phyloP scores from a whole-genome alignment of 768 basidiomycete genomes.

The Gelatoporia subvermispora region DNA sequence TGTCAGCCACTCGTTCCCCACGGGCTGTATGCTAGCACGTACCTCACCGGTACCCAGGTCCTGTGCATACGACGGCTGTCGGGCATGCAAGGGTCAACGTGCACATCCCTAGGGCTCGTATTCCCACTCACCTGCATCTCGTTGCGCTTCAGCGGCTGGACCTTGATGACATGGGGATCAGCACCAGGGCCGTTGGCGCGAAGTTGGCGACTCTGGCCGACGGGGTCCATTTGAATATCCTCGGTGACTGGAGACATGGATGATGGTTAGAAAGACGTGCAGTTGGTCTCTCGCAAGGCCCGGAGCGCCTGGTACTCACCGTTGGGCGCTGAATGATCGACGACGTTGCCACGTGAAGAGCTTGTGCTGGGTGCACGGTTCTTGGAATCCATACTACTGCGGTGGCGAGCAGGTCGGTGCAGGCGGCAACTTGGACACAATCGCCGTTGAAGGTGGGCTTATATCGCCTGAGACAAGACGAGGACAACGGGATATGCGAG shows the following conservation, averaged over 20 bases:
- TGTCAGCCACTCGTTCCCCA: background rate
- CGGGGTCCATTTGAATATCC: constrained; percentile 25
- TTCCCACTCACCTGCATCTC: constrained; percentile 73
- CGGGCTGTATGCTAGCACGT: constrained; percentile 1
- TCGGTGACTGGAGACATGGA: constrained; percentile 54
- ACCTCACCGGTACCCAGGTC: constrained; percentile 71
- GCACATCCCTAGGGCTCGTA: constrained; percentile 6
- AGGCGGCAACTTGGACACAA: background rate
- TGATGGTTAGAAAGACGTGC: no score
- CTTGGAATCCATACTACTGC: constrained; percentile 39
- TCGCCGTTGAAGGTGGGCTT: no score
- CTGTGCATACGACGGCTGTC: constrained; percentile 87
- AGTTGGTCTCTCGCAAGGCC: no score
- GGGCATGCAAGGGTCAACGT: constrained; percentile 6
- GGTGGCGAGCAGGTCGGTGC: background rate
- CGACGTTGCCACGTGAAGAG: constrained; percentile 53
- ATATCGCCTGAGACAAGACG: no score
- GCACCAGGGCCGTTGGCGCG: constrained; percentile 9
- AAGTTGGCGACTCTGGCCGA: background rate
- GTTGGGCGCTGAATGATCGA: constrained; percentile 55
- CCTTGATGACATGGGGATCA: constrained; percentile 51
- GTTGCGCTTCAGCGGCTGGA: constrained; percentile 79
- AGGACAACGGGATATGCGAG: no score
- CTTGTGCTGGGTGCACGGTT: constrained; percentile 35
- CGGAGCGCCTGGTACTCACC: constrained; percentile 35